phyloP scores from a whole-genome alignment of 139 green algal genomes.

The Chlorella ohadii region DNA sequence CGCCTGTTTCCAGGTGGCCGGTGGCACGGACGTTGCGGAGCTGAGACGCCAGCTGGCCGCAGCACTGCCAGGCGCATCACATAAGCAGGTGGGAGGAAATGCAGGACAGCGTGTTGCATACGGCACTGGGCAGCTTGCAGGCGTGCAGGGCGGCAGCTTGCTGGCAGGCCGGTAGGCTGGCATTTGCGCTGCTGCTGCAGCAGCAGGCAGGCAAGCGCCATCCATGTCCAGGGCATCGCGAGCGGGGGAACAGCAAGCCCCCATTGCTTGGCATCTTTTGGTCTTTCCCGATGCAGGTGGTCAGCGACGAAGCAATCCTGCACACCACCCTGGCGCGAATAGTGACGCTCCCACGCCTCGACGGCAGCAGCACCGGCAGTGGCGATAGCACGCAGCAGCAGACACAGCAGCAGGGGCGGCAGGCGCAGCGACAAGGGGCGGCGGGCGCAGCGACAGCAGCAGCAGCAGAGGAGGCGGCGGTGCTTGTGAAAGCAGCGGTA shows the following conservation, averaged over 20 bases:
- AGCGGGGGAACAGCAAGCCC: no score
- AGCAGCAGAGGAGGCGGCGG: not conserved
- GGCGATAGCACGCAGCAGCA: not conserved
- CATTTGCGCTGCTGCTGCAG: no score
- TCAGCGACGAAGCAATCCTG: constrained; percentile 67
- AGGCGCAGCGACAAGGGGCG: not conserved
- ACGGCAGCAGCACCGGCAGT: not conserved
- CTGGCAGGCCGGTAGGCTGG: no score
- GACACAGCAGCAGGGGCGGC: not conserved
- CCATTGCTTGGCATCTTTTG: no score
- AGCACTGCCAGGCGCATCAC: not conserved
- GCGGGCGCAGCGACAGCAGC: not conserved
- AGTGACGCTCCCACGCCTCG: constrained; percentile 41
- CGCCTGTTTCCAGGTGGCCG: not conserved
- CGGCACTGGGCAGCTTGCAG: no score
- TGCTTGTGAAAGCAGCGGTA: constrained; percentile 45
- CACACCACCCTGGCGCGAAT: constrained; percentile 75
- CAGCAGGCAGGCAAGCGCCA: no score
- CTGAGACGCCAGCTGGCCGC: not conserved
- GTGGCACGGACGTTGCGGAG: not conserved
- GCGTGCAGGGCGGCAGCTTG: no score
- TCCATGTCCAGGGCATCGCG: no score
- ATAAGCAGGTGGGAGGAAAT: no score
- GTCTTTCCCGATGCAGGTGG: constrained; percentile 35
- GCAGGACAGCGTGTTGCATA: no score